Base-by-base conservation (phyloP, 306 rosid genomes). In the Inga oerstediana region DNA sequence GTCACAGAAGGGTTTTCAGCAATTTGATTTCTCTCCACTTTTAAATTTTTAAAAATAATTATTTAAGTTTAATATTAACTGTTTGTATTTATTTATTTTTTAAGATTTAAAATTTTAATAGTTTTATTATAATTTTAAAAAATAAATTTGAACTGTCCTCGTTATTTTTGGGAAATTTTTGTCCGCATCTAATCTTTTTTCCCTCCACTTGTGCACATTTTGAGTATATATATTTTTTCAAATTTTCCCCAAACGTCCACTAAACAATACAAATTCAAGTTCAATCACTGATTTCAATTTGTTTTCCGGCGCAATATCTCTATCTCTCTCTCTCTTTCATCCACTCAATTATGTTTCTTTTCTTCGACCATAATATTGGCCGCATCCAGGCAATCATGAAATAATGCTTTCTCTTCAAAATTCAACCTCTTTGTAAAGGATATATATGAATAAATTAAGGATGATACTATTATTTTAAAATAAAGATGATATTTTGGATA, bases 291-390 rank as follows among this genome's bases (percentile, higher is more conserved):
- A 5, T 24, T 72, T 72, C 76, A 72, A 72, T 72, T 72, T 13
- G 77, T 72, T 72, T 72, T 72, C 41, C 59, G 61, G 77, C 77
- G 77, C 77, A 46, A 72, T 72, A 72, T 72, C 59, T 45, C 46
- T 45, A 24, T 72, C 59, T 19, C 74, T 20, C 74, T 41, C 17
- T 70, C 45, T 70, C 75, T 46, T 43, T 72, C 41, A 13, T 32
- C 14, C 59, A 22, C 39, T 48, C 35, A 20, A 10, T 22, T 8
- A 8, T 62, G 48, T 73, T 73, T 73, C 61, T 73, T 73, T 73
- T 73, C 77, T 73, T 73, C 14, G 52, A 73, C 24, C 43, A 73
- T 14, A 73, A 46, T 73, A 27, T 72, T 72, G 41, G 76, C 76
- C 27, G 52, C 76, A 5, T 16, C 48, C 12, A 22, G 46, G 41